Evolutionary conservation across 164 flowering plant genomes (phyloP), one percentile per base, ranked within the genome.

Genomic region (Liriodendron chinense): DNA sequence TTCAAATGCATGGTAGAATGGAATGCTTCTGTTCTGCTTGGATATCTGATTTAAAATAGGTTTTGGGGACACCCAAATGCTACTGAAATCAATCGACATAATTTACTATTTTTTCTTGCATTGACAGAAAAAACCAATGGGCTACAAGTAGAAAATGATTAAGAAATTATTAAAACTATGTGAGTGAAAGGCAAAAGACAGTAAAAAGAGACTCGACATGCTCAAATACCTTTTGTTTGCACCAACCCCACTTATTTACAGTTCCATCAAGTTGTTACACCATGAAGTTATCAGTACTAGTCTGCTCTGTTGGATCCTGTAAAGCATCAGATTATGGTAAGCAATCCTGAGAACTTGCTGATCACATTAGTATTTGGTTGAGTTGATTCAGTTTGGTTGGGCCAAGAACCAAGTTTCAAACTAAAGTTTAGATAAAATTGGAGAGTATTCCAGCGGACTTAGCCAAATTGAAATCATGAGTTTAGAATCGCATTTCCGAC

Each of bases 181-280:
- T 2, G 43, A 34, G 43, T 34, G 43, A 34, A 34, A 34, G 43
- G 43, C 43, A 34, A 34, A 34, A 34, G 43, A 34, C 43, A 34
- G 43, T 34, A 34, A 34, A 34, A 34, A 34, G 43, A 34, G 43
- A 34, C 43, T 34, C 43, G 43, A 28, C 34, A 28, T 1, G 2
- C 34, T 28, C 34, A 43, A 10, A 48, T 74, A 84, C 86, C 83
- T 84, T 84, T 67, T 84, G 84, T 67, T 84, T 84, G 83, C 86
- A 82, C 86, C 86, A 84, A 53, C 86, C 84, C 86, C 83, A 84
- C 71, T 84, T 84, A 73, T 84, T 84, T 10, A 82, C 80, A 9
- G 86, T 84, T 74, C 86, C 86, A 78, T 84, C 86, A 65, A 84
- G 84, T 24, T 84, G 79, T 78, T 84, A 84, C 28, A 84, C 86